Conservation (phyloP, 306 rosid species). For the Cucumis cinereus region DNA sequence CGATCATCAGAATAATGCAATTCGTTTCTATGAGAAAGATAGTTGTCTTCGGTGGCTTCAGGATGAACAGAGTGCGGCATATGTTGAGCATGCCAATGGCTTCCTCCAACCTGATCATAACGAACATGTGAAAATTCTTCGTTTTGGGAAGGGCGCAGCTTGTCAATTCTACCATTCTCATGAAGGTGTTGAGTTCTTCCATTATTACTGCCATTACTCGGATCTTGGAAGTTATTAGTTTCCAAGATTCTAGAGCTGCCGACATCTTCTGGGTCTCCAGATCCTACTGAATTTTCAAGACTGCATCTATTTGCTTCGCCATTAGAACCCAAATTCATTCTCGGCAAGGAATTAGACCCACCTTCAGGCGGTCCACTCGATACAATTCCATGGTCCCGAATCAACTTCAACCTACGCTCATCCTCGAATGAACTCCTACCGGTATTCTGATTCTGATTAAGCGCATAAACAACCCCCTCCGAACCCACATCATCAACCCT, state of each 20-base stretch:
- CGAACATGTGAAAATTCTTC: conserved; percentile 1
- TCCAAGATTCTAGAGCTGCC: background rate
- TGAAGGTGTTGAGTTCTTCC: background rate
- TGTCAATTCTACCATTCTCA: background rate
- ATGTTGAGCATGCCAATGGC: background rate
- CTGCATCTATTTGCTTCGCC: background rate
- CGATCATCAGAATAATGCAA: conserved; percentile 2
- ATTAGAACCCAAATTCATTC: background rate
- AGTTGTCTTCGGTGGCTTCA: background rate
- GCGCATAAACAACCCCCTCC: conserved; percentile 1
- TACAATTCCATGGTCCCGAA: conserved; percentile 72
- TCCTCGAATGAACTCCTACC: conserved; percentile 24
- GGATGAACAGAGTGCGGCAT: background rate
- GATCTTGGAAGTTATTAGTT: background rate
- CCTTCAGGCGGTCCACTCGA: conserved; percentile 14
- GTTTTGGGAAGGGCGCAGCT: background rate
- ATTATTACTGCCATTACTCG: conserved; percentile 3
- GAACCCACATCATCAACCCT: conserved; percentile 33
- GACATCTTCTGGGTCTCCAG: background rate
- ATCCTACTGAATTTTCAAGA: conserved; percentile 3
- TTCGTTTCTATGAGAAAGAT: background rate
- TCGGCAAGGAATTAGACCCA: background rate
- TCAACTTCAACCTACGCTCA: conserved; percentile 60
- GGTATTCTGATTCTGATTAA: conserved; percentile 8
- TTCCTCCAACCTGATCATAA: background rate